These are phyloP conservation scores for Polyporus arcularius DNA, from an alignment of 768 basidiomycete genomes.

Conservation along the genomic window DNA sequence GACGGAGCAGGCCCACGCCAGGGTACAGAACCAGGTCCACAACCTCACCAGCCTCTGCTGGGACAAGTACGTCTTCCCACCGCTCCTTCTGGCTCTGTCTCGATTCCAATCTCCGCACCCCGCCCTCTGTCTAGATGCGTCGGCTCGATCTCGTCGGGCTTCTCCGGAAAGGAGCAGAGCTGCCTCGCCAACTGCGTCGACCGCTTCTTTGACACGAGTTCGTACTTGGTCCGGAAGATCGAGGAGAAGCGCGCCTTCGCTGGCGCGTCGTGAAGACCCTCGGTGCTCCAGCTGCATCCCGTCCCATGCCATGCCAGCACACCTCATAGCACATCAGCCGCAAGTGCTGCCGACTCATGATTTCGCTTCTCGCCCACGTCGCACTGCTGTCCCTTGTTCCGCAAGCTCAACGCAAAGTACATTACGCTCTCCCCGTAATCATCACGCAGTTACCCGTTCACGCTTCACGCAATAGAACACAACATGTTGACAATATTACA, in stretches of 20 bases:
- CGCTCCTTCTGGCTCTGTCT: slow-evolving; percentile 13
- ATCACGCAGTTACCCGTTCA: background rate
- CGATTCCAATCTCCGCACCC: slow-evolving; percentile 7
- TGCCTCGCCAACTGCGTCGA: slow-evolving; percentile 92
- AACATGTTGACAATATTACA: background rate
- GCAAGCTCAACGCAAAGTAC: background rate
- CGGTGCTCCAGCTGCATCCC: background rate
- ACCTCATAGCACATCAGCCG: background rate
- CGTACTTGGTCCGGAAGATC: slow-evolving; percentile 76
- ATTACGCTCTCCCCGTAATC: background rate
- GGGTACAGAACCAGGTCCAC: slow-evolving; percentile 69
- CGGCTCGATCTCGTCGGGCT: slow-evolving; percentile 72
- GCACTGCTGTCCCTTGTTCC: background rate
- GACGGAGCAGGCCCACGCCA: slow-evolving; percentile 78
- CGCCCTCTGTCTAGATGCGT: slow-evolving; percentile 59
- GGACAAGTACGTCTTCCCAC: slow-evolving; percentile 76
- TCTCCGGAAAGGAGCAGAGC: slow-evolving; percentile 75
- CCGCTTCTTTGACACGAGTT: slow-evolving; percentile 84
- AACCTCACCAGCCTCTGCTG: slow-evolving; percentile 83
- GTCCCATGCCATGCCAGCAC: background rate
- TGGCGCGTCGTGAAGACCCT: slow-evolving; percentile 11
- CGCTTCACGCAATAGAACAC: background rate
- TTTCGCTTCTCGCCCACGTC: background rate
- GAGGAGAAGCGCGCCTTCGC: slow-evolving; percentile 47
- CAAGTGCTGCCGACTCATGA: background rate